Percentiles rank a stretch among this genome's conserved stretches.
These are phyloP conservation scores for Oryza meridionalis DNA, from an alignment of 176 grass and related monocot species.

Conservation along the genomic window DNA sequence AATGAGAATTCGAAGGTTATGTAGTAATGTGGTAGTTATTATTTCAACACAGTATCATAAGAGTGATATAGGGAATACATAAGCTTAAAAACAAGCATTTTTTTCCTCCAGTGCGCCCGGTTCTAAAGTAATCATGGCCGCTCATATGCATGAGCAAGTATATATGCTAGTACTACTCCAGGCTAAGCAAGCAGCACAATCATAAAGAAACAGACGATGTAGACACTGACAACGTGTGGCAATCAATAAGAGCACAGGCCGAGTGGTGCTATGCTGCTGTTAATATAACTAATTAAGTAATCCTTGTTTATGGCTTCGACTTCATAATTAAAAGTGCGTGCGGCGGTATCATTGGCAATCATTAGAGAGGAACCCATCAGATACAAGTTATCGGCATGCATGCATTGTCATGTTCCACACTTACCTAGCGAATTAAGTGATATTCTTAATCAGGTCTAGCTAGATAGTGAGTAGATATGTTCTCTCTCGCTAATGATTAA, in stretches of 20 bases:
- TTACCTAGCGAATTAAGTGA: slow-evolving; percentile 43
- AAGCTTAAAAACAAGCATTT: not conserved
- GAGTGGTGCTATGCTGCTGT: slow-evolving; percentile 24
- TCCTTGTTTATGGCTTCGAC: slow-evolving; percentile 43
- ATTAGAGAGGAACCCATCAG: slow-evolving; percentile 42
- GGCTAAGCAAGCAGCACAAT: slow-evolving; percentile 41
- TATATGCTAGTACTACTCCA: slow-evolving; percentile 41
- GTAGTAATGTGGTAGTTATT: not conserved
- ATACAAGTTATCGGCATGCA: slow-evolving; percentile 41
- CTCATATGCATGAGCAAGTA: slow-evolving; percentile 39
- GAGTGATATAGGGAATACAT: not conserved
- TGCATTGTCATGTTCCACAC: slow-evolving; percentile 42
- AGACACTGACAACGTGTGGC: slow-evolving; percentile 37
- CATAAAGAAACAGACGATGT: slow-evolving; percentile 43
- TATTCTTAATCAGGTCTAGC: slow-evolving; percentile 35
- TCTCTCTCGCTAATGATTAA: slow-evolving; percentile 57
- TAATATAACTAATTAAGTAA: slow-evolving; percentile 40
- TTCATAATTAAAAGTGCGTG: slow-evolving; percentile 53
- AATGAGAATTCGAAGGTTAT: not conserved
- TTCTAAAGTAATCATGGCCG: slow-evolving; percentile 46
- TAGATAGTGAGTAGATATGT: slow-evolving; percentile 28
- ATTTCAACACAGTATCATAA: not conserved
- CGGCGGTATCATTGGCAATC: slow-evolving; percentile 56
- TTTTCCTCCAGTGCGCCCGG: slow-evolving; percentile 12
- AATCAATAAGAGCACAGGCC: slow-evolving; percentile 33